These are phyloP conservation scores for Sclerotinia spermophila DNA, from an alignment of 2,329 filamentous ascomycete species.

Conservation along the genomic window DNA sequence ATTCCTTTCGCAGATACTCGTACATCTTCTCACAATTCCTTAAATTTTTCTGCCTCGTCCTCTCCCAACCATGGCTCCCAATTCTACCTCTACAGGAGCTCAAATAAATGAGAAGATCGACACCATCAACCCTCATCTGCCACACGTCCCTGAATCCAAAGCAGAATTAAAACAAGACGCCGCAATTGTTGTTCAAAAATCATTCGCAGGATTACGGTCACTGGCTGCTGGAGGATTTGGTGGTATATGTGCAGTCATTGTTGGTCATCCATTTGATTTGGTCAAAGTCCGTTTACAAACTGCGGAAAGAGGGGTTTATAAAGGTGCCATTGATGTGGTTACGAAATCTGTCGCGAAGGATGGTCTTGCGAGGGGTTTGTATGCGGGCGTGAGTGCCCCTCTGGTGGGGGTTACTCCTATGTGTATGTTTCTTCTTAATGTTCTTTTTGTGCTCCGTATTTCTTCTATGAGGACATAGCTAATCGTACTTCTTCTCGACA, in stretches of 20 bases:
- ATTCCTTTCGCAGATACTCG: background rate
- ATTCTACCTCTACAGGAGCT: slow-evolving; percentile 23
- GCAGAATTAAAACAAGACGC: slow-evolving; percentile 36
- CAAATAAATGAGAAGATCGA: slow-evolving; percentile 34
- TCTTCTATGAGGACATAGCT: slow-evolving; percentile 1
- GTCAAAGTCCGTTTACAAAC: slow-evolving; percentile 98
- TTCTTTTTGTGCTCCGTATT: background rate
- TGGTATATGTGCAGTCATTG: slow-evolving; percentile 87
- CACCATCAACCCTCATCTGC: slow-evolving; percentile 32
- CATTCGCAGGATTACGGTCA: slow-evolving; percentile 66
- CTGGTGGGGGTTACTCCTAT: slow-evolving; percentile 96
- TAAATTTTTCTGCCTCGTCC: background rate
- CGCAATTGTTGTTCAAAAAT: slow-evolving; percentile 32
- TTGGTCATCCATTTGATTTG: slow-evolving; percentile 94
- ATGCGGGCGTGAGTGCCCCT: slow-evolving; percentile 95
- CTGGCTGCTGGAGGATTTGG: slow-evolving; percentile 88
- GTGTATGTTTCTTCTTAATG: slow-evolving; percentile 63
- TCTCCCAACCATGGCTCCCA: slow-evolving; percentile 10
- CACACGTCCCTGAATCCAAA: slow-evolving; percentile 36
- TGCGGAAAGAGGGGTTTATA: slow-evolving; percentile 89
- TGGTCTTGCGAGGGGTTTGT: slow-evolving; percentile 75
- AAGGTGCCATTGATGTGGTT: slow-evolving; percentile 85
- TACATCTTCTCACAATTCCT: background rate
- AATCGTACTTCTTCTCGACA: slow-evolving; percentile 34
- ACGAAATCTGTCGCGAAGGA: slow-evolving; percentile 83